Conservation (phyloP, 1,284 basidiomycete genomes). For the Ustilago cynodontis region DNA sequence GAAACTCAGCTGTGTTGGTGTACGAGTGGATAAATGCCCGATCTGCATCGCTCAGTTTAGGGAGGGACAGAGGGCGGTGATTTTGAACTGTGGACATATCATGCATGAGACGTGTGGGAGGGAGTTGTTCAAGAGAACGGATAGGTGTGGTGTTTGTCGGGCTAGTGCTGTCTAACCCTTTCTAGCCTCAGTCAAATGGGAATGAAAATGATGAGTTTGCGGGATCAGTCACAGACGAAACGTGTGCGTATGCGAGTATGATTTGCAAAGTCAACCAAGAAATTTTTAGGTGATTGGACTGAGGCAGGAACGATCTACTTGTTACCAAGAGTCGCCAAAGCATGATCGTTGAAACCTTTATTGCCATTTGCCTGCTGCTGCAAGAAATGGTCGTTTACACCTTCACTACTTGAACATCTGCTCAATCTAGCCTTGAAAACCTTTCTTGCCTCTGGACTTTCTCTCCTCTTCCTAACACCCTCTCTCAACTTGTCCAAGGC, state of each 20-base stretch:
- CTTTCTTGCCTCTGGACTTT: conserved; percentile 21
- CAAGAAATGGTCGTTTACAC: conserved; percentile 47
- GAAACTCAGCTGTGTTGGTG: conserved; percentile 80
- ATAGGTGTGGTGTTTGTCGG: conserved; percentile 56
- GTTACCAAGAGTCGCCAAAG: conserved; percentile 51
- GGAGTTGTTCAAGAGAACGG: conserved; percentile 31
- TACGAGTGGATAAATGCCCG: conserved; percentile 81
- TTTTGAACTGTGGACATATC: conserved; percentile 79
- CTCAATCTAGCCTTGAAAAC: conserved; percentile 41
- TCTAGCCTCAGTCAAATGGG: not conserved
- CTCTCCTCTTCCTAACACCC: conserved; percentile 55
- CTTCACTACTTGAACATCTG: conserved; percentile 25
- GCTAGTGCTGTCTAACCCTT: conserved; percentile 20
- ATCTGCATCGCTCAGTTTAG: conserved; percentile 84
- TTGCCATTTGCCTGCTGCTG: not conserved
- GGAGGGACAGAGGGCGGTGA: conserved; percentile 74
- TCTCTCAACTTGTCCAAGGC: conserved; percentile 60
- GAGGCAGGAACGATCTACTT: conserved; percentile 12
- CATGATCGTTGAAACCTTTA: conserved; percentile 58
- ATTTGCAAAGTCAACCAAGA: not conserved
- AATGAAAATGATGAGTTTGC: too few species aligned
- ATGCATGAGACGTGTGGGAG: conserved; percentile 59
- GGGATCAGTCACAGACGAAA: too few species aligned
- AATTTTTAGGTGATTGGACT: not conserved
- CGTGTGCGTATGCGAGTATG: not conserved